Percentiles rank a stretch among this genome's conserved stretches.
Conservation (phyloP, 176 grass and related monocot species). For the Oryza rufipogon region DNA sequence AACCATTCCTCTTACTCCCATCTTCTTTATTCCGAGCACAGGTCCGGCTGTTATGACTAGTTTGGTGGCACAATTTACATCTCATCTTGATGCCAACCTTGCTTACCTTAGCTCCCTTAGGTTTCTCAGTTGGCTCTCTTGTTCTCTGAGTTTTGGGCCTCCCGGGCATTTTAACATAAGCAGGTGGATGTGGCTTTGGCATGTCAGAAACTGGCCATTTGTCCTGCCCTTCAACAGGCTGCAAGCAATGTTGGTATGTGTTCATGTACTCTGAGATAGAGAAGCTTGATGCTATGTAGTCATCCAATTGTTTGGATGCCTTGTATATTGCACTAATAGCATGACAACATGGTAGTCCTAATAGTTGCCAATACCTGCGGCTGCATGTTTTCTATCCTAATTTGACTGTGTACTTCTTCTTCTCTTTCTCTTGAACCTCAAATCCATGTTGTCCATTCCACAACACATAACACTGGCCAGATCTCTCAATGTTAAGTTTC, state of each 20-base stretch:
- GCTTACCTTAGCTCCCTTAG: neutral
- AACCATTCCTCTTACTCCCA: no score
- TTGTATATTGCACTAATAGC: neutral
- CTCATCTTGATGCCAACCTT: neutral
- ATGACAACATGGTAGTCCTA: neutral
- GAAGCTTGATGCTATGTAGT: neutral
- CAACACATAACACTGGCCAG: neutral
- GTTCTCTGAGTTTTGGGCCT: neutral
- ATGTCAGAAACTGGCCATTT: neutral
- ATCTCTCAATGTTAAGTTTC: neutral
- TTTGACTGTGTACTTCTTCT: neutral
- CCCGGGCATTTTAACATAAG: neutral
- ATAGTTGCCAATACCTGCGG: neutral
- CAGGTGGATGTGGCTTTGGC: neutral
- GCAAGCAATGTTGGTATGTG: neutral
- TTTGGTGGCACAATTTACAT: neutral
- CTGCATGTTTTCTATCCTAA: neutral
- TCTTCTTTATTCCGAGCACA: no score
- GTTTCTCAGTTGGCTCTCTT: neutral
- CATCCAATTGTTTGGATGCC: neutral
- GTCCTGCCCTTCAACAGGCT: neutral
- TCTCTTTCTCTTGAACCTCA: neutral
- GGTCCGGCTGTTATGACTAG: no score
- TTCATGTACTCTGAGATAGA: neutral
- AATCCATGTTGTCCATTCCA: neutral